Evolutionary conservation across 176 grass and related monocot genomes (phyloP), one percentile per base, ranked within the genome.

Genomic region (Secale cereale): DNA sequence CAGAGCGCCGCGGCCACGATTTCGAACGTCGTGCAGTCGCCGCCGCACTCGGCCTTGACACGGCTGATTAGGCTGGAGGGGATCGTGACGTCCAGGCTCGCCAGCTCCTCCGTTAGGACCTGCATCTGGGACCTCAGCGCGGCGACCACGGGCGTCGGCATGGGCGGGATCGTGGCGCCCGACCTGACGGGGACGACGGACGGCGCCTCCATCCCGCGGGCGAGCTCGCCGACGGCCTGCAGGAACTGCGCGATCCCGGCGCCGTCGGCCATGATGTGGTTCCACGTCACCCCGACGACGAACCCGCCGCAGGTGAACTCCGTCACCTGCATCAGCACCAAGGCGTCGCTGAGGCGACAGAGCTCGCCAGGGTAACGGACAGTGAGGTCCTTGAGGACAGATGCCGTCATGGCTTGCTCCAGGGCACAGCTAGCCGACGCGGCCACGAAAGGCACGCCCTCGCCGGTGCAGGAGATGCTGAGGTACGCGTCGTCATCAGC

Each of bases 241-340:
- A 89, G 36, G 70, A 89, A 81, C 46, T 89, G 87, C 16, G 87
- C 82, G 9, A 83, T 6, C 11, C 87, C 60, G 0, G 39, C 50
- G 30, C 43, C 70, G 43, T 89, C 87, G 3, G 80, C 54, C 12
- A 85, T n/a, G 31, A 19, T 43, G 27, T 89, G 87, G 33, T 63
- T 76, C 68, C 41, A 89, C 4, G 68, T n/a, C 59, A 81, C 37
- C 19, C 60, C 87, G 8, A 89, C 70, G 59, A 74, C 32, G 70
- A 68, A 85, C 36, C 87, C 82, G 20, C 87, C 87, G 61, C 82
- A 89, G 1, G 25, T 4, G 61, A 89, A 89, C 62, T 77, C 69
- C 1, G 87, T 89, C 8, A 85, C 77, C 82, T 85, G 87, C 32
- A 83, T 39, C 45, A 22, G 48, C 50, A 82, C 4, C 40, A 56